Percentiles rank a stretch among this genome's conserved stretches.
Conservation (phyloP, 2,329 filamentous ascomycete genomes). For the Fusarium albidum region DNA sequence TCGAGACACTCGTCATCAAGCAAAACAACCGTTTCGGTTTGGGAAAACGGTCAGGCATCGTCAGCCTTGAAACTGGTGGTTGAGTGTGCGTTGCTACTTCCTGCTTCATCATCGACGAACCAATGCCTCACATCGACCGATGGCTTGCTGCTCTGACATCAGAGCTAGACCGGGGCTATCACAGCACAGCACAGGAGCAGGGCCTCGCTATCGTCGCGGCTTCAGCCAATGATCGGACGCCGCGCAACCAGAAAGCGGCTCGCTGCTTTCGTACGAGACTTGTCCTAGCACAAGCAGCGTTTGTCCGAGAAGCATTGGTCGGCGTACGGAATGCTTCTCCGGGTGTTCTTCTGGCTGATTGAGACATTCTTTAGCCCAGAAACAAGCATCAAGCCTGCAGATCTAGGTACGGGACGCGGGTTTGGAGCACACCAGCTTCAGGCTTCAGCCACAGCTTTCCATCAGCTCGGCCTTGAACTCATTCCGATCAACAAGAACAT, state of each 20-base stretch:
- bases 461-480: no score
- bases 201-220: neutral
- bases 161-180: neutral
- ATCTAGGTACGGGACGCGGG: neutral
- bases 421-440: neutral
- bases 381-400: slow-evolving; percentile 2
- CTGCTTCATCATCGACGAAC: slow-evolving; percentile 4
- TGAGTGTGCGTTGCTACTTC: neutral
- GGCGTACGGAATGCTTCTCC: neutral
- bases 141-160: slow-evolving; percentile 1
- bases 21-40: neutral
- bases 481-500: no score
- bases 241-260: neutral
- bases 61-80: neutral
- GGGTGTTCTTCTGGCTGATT: neutral
- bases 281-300: neutral
- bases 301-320: neutral
- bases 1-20: neutral
- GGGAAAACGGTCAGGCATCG: neutral
- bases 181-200: no score
- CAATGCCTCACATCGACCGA: neutral
- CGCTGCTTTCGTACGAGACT: slow-evolving; percentile 2
- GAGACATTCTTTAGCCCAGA: neutral
- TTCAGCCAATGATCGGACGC: neutral
- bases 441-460: slow-evolving; percentile 6